Percentiles rank a stretch among this genome's conserved stretches.
Evolutionary conservation across 805 yeast species (phyloP).

Genomic region (Candida hispaniensis): DNA sequence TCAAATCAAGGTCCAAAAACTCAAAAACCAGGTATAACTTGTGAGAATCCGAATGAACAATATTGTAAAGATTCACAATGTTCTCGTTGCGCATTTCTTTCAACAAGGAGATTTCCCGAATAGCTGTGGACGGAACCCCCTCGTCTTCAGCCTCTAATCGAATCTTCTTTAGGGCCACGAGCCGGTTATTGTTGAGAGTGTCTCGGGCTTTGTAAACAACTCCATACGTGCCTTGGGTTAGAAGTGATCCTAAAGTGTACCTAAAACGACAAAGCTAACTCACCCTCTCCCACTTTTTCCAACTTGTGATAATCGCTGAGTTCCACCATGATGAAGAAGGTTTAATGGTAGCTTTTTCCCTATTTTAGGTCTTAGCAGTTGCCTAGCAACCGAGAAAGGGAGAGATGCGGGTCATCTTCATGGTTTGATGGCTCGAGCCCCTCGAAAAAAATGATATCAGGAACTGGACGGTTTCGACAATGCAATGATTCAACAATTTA

Average conservation of each 20-base stretch:
- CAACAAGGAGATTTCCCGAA: slow-evolving; percentile 85
- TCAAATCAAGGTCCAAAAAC: slow-evolving; percentile 84
- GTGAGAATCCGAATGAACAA: slow-evolving; percentile 89
- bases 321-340: slow-evolving; percentile 77
- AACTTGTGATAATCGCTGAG: slow-evolving; percentile 84
- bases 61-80: slow-evolving; percentile 83
- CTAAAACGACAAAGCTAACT: slow-evolving; percentile 20
- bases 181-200: slow-evolving; percentile 76
- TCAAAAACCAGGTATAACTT: slow-evolving; percentile 90
- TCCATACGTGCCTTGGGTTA: slow-evolving; percentile 71
- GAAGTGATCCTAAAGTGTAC: neutral
- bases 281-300: slow-evolving; percentile 95
- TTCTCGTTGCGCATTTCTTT: slow-evolving; percentile 91
- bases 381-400: no score
- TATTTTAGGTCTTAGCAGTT: no score
- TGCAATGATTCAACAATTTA: no score
- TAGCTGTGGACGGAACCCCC: slow-evolving; percentile 98
- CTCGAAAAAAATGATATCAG: no score
- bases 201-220: slow-evolving; percentile 96
- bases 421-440: no score
- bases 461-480: no score
- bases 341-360: no score
- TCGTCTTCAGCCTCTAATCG: slow-evolving; percentile 94
- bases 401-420: no score
- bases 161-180: slow-evolving; percentile 91